A percentile compares a stretch with the other conserved stretches of the same genome.
Evolutionary conservation across 148 eudicot genomes (phyloP).

Genomic region (Fallopia convolvulus): DNA sequence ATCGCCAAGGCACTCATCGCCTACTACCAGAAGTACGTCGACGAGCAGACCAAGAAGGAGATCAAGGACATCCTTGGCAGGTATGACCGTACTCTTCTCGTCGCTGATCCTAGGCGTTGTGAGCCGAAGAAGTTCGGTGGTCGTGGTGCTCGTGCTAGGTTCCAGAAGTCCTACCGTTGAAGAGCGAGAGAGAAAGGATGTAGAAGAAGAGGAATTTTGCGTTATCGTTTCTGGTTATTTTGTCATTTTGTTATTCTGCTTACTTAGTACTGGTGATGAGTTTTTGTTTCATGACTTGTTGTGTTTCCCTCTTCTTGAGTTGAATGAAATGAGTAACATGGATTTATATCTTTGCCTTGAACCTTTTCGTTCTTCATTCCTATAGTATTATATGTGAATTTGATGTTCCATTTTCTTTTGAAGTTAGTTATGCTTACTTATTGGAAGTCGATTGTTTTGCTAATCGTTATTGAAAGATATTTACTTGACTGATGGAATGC

Average conservation of each 20-base stretch:
- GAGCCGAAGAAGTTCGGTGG: constrained; percentile 41
- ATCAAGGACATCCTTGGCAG: constrained; percentile 24
- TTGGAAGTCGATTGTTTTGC: not conserved
- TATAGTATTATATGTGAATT: not conserved
- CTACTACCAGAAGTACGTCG: constrained; percentile 29
- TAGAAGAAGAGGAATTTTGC: constrained; percentile 1
- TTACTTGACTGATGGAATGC: not conserved
- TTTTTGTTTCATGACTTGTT: not conserved
- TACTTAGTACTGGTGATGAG: not conserved
- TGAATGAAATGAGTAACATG: not conserved
- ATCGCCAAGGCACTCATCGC: constrained; percentile 29
- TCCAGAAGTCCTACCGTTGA: constrained; percentile 37
- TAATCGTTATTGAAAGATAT: not conserved
- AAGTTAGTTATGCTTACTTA: not conserved
- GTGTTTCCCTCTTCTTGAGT: not conserved
- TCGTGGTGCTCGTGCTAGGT: constrained; percentile 28
- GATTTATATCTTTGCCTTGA: not conserved
- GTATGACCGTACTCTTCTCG: constrained; percentile 29
- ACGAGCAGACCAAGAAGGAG: constrained; percentile 33
- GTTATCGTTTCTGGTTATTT: not conserved
- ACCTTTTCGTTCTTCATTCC: not conserved
- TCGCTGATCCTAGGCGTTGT: constrained; percentile 28
- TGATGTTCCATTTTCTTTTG: not conserved
- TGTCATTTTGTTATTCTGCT: not conserved
- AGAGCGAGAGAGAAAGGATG: constrained; percentile 14